Conservation (phyloP, 352 stramenopile genomes). For the Globisporangium polare region DNA sequence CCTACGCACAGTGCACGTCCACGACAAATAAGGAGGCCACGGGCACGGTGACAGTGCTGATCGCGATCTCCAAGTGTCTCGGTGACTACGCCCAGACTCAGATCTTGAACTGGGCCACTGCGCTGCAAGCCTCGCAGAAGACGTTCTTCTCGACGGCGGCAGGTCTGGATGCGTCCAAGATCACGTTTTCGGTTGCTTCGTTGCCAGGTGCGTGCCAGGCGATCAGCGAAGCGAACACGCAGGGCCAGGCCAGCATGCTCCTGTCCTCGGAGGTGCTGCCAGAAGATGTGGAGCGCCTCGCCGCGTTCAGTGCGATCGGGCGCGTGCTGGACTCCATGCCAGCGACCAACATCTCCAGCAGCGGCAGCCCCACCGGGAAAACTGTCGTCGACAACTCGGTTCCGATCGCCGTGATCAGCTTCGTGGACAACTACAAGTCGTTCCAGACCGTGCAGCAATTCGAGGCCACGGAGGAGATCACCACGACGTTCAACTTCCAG, state of each 20-base stretch:
- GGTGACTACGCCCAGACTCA: slow-evolving; percentile 23
- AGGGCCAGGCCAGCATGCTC: slow-evolving; percentile 15
- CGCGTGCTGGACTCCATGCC: slow-evolving; percentile 10
- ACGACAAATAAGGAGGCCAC: slow-evolving; percentile 2
- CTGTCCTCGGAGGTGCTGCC: background rate
- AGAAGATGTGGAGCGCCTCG: slow-evolving; percentile 3
- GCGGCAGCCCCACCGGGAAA: background rate
- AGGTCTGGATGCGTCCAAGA: background rate
- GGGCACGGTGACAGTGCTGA: slow-evolving; percentile 26
- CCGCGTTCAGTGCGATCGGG: slow-evolving; percentile 2
- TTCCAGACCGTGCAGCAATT: slow-evolving; percentile 12
- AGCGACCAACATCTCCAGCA: background rate
- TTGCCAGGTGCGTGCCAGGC: slow-evolving; percentile 39
- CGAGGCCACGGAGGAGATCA: slow-evolving; percentile 13
- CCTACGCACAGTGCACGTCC: background rate
- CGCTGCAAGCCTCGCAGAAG: background rate
- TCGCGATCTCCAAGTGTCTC: slow-evolving; percentile 62
- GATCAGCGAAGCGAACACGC: slow-evolving; percentile 24
- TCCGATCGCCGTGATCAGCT: slow-evolving; percentile 16
- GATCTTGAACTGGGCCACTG: slow-evolving; percentile 37
- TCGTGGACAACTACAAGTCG: slow-evolving; percentile 13
- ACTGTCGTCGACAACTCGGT: background rate
- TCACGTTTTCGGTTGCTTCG: background rate
- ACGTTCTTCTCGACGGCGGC: slow-evolving; percentile 5
- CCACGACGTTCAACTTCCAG: slow-evolving; percentile 16